A percentile compares a stretch with the other conserved stretches of the same genome.
These are phyloP conservation scores for Tylopilus sp. DNA, from an alignment of 768 basidiomycete genomes.

Conservation along the genomic window DNA sequence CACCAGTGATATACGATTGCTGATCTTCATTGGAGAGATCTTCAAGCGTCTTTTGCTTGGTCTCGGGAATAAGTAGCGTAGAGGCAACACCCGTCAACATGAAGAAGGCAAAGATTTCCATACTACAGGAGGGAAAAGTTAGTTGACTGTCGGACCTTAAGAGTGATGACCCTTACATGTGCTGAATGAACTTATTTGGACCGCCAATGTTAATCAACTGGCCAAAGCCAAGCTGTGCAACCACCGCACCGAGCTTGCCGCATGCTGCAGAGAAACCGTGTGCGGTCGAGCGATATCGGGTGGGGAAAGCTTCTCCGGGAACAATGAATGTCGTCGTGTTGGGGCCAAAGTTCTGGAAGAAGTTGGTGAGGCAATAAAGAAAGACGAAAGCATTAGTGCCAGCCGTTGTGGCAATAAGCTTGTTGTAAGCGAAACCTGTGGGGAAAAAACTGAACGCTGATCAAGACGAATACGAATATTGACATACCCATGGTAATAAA, in stretches of 20 bases:
- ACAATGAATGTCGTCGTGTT: constrained; percentile 79
- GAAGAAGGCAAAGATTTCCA: constrained; percentile 82
- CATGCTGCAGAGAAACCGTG: constrained; percentile 83
- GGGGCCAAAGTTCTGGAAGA: constrained; percentile 88
- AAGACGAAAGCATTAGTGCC: constrained; percentile 66
- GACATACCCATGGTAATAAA: constrained; percentile 67
- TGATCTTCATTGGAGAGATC: constrained; percentile 73
- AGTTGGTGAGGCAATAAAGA: constrained; percentile 83
- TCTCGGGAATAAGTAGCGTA: constrained; percentile 77
- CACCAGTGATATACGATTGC: constrained; percentile 47
- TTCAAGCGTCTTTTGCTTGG: constrained; percentile 63
- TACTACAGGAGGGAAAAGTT: constrained; percentile 31
- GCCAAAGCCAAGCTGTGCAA: constrained; percentile 76
- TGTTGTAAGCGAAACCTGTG: constrained; percentile 65
- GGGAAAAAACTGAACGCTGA: constrained; percentile 2
- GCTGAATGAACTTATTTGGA: constrained; percentile 53
- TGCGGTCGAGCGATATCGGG: constrained; percentile 81
- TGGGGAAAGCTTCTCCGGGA: constrained; percentile 84
- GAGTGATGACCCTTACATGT: constrained; percentile 51
- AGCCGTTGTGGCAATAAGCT: constrained; percentile 41
- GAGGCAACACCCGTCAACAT: constrained; percentile 85
- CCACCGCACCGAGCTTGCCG: constrained; percentile 81
- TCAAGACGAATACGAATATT: neutral
- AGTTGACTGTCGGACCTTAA: neutral
- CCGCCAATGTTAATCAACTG: constrained; percentile 70